Percentiles rank a stretch among this genome's conserved stretches.
phyloP scores from a whole-genome alignment of 805 yeast genomes.

The Candida montana region DNA sequence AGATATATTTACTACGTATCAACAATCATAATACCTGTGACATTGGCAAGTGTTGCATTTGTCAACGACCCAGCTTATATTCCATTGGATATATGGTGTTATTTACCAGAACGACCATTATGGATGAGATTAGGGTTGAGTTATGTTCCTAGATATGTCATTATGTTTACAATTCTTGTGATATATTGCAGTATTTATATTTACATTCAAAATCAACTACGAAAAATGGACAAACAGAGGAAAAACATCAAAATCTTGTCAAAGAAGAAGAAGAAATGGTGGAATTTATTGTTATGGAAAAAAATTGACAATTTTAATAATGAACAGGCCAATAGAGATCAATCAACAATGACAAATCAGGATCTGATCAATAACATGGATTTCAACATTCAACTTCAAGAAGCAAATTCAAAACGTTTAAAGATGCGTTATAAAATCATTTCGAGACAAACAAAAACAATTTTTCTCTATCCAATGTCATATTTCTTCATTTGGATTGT shows the following conservation, averaged over 20 bases:
- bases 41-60: constrained; percentile 70
- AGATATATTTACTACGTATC: constrained; percentile 53
- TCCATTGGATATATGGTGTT: constrained; percentile 72
- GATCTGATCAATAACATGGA: constrained; percentile 11
- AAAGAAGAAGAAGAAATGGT: constrained; percentile 3
- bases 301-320: background rate
- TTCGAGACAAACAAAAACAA: constrained; percentile 70
- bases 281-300: background rate
- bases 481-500: constrained; percentile 78
- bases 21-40: constrained; percentile 55
- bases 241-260: constrained; percentile 1
- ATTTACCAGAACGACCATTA: constrained; percentile 61
- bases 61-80: constrained; percentile 51
- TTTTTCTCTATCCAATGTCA: constrained; percentile 80
- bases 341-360: constrained; percentile 1
- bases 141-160: constrained; percentile 77
- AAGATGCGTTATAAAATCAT: constrained; percentile 60
- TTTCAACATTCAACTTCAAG: constrained; percentile 18
- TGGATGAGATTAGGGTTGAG: constrained; percentile 72
- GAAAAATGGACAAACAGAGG: constrained; percentile 16
- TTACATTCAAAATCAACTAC: constrained; percentile 55
- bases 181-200: constrained; percentile 69
- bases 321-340: background rate
- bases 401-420: constrained; percentile 35
- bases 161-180: constrained; percentile 54